These are phyloP conservation scores for Retiboletus flavoniger DNA, from an alignment of 1,284 basidiomycete species.

Conservation along the genomic window DNA sequence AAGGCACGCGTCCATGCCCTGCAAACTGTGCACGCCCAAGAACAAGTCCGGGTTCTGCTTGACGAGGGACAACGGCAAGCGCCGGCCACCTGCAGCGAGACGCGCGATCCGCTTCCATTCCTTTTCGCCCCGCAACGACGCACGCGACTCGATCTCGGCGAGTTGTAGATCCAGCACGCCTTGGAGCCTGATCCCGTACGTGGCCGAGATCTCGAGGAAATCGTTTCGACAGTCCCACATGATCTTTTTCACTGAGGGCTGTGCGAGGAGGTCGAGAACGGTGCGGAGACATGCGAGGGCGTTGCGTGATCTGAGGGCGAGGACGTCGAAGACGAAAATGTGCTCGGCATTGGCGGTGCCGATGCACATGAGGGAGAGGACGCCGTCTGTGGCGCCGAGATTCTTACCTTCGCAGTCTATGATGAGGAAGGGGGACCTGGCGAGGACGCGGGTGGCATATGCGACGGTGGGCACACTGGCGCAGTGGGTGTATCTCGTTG, in stretches of 20 bases:
- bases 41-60: conserved; percentile 31
- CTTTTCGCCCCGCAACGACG: conserved; percentile 32
- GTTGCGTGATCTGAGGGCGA: conserved; percentile 28
- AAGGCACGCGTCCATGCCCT: conserved; percentile 32
- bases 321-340: conserved; percentile 44
- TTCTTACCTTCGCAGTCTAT: conserved; percentile 41
- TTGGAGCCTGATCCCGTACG: conserved; percentile 33
- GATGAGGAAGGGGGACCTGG: conserved; percentile 29
- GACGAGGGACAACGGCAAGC: conserved; percentile 27
- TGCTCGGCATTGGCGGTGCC: conserved; percentile 39
- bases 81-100: conserved; percentile 29
- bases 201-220: conserved; percentile 37
- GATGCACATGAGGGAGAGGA: conserved; percentile 43
- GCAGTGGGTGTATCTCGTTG: conserved; percentile 23
- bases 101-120: conserved; percentile 32
- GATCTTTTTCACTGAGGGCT: conserved; percentile 37
- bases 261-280: conserved; percentile 32
- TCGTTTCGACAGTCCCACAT: conserved; percentile 49
- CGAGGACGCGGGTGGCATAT: conserved; percentile 23
- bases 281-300: conserved; percentile 22
- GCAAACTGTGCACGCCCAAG: conserved; percentile 32
- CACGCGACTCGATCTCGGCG: conserved; percentile 38
- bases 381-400: conserved; percentile 38
- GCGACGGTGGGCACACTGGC: conserved; percentile 11
- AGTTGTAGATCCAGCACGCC: conserved; percentile 44